Evolutionary conservation across 176 grass and related monocot species (phyloP), one percentile per base, ranked within the genome.

Genomic region (Avena eriantha): DNA sequence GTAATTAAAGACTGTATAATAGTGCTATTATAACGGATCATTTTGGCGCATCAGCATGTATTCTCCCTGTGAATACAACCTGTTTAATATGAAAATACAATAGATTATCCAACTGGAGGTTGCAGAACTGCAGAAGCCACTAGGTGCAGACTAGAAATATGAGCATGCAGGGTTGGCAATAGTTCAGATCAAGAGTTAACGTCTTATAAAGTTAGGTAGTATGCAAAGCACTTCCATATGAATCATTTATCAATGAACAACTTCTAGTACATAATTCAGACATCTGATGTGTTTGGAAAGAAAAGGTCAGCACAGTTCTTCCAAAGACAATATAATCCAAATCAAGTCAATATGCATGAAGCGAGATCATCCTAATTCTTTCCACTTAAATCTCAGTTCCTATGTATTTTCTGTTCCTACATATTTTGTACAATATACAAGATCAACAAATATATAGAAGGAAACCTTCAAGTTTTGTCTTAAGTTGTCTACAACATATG

Each of bases 121-220:
- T 58, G 13, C 21, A 43, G 35, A 43, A 31, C 14, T 18, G 50
- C 50, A 48, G n/a, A 4, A 53, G 48, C 73, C 48, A 76, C 47
- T 26, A 26, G 47, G 18, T 53, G 48, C 15, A 31, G 7, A 29
- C 49, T 78, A 36, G n/a, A 57, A 15, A 58, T 23, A 78, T 78
- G 53, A 58, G 33, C 76, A 59, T 60, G 34, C 21, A 60, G 13
- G 18, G 53, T 58, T 36, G 10, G 10, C 10, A 78, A 23, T 59
- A 57, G 18, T 58, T 17, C 54, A 58, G 11, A 78, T 78, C 18
- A 78, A 36, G 29, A 21, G 46, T 13, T 65, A 65, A 24, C 12
- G 12, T 65, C 29, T 78, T 57, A 58, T 78, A 57, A 56, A 54
- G n/a, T 76, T 54, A 19, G 74, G 34, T n/a, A 22, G 75, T n/a